phyloP scores from a whole-genome alignment of 768 basidiomycete species.

The Russula brevipes region DNA sequence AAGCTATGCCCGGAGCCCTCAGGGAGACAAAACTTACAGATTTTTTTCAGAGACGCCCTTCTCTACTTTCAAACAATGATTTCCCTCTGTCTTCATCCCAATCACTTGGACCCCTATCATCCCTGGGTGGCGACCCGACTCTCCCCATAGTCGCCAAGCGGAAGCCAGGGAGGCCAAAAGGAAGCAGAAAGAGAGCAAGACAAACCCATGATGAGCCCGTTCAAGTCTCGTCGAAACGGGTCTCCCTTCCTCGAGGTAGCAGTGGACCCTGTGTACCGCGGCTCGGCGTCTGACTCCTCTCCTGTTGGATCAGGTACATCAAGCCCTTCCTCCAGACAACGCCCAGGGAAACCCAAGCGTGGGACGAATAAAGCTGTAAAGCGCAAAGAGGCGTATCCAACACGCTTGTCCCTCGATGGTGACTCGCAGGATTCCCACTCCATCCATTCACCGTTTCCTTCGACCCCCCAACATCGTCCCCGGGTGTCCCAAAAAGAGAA shows the following conservation, averaged over 20 bases:
- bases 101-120: not conserved
- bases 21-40: slow-evolving; percentile 19
- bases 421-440: not conserved
- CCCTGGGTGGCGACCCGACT: not conserved
- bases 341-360: not conserved
- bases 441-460: not conserved
- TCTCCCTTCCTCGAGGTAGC: not conserved
- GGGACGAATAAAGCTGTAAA: not conserved
- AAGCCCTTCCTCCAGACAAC: not conserved
- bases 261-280: not conserved
- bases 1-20: slow-evolving; percentile 5
- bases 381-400: not conserved
- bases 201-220: slow-evolving; percentile 14
- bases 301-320: not conserved
- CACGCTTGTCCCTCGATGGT: not conserved
- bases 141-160: not conserved
- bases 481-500: not conserved
- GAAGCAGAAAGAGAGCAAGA: slow-evolving; percentile 26
- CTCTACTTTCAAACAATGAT: not conserved
- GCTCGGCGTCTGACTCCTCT: not conserved
- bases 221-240: not conserved
- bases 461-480: not conserved
- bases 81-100: not conserved
- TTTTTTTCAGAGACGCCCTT: slow-evolving; percentile 13
- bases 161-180: slow-evolving; percentile 26